Evolutionary conservation across 1,284 basidiomycete genomes (phyloP).

Genomic region (Veloboletus limbatus): DNA sequence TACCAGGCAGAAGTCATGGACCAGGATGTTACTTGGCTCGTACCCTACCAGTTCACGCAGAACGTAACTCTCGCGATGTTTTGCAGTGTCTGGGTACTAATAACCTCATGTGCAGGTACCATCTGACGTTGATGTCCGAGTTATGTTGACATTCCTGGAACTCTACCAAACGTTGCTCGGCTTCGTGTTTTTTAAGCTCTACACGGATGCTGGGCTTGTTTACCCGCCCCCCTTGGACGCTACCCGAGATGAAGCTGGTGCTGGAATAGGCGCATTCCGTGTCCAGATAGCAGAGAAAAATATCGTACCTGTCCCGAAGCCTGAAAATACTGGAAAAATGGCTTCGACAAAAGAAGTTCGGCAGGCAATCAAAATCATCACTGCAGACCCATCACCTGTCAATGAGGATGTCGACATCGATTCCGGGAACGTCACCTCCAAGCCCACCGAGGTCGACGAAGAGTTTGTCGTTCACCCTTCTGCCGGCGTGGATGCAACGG

Average conservation of each 20-base stretch:
- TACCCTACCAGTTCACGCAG: slow-evolving; percentile 98
- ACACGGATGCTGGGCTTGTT: slow-evolving; percentile 89
- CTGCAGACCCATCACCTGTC: slow-evolving; percentile 32
- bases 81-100: slow-evolving; percentile 3
- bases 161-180: slow-evolving; percentile 96
- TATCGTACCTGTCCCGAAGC: slow-evolving; percentile 36
- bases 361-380: slow-evolving; percentile 69
- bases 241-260: slow-evolving; percentile 83
- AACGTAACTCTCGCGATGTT: slow-evolving; percentile 48
- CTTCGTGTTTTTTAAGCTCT: slow-evolving; percentile 97
- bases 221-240: slow-evolving; percentile 93
- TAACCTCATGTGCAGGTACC: slow-evolving; percentile 65
- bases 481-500: slow-evolving; percentile 50
- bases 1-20: slow-evolving; percentile 96
- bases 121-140: slow-evolving; percentile 93
- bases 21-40: slow-evolving; percentile 93
- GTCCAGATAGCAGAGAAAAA: slow-evolving; percentile 56
- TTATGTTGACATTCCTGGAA: slow-evolving; percentile 98
- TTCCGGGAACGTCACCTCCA: slow-evolving; percentile 29
- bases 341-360: slow-evolving; percentile 69
- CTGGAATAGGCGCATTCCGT: slow-evolving; percentile 87
- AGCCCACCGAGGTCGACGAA: slow-evolving; percentile 54
- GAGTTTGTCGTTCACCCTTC: slow-evolving; percentile 71
- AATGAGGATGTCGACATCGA: slow-evolving; percentile 43
- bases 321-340: slow-evolving; percentile 53